A percentile compares a stretch with the other conserved stretches of the same genome.
These are phyloP conservation scores for Myriosclerotinia curreyana DNA, from an alignment of 2,329 filamentous ascomycete genomes.

Conservation along the genomic window DNA sequence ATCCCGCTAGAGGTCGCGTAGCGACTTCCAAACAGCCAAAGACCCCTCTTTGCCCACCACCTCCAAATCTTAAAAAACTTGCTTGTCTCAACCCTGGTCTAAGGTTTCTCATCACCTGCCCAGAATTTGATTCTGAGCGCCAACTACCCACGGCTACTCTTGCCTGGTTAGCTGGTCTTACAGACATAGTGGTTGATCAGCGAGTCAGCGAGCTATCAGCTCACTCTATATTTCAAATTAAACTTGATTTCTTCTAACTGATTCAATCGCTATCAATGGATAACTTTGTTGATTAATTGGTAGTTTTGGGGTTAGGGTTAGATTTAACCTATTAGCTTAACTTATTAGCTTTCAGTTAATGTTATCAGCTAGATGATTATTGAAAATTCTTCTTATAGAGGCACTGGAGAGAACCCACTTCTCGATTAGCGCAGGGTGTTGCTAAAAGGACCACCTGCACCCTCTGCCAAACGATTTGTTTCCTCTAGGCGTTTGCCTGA, in stretches of 20 bases:
- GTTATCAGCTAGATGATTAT: too few species aligned
- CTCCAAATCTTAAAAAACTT: constrained; percentile 1
- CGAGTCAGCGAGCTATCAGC: too few species aligned
- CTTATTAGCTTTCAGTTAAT: too few species aligned
- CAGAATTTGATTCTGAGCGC: constrained; percentile 3
- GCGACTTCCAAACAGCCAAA: constrained; percentile 1
- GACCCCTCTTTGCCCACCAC: constrained; percentile 2
- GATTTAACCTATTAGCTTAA: too few species aligned
- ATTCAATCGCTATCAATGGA: too few species aligned
- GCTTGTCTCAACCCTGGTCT: constrained; percentile 11
- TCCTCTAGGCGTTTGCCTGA: background rate
- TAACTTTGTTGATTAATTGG: too few species aligned
- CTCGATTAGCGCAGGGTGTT: constrained; percentile 4
- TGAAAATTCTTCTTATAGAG: too few species aligned
- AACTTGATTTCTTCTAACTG: too few species aligned
- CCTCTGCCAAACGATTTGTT: background rate
- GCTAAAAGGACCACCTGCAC: constrained; percentile 1
- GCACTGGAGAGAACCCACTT: background rate
- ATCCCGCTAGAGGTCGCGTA: background rate
- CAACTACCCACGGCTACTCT: background rate
- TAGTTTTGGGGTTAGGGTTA: too few species aligned
- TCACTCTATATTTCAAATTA: too few species aligned
- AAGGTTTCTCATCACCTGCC: constrained; percentile 7
- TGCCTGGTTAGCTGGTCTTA: constrained; percentile 3
- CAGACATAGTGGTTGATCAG: too few species aligned